Conservation (phyloP, 257 asterid genomes). For the Petunia secreta region DNA sequence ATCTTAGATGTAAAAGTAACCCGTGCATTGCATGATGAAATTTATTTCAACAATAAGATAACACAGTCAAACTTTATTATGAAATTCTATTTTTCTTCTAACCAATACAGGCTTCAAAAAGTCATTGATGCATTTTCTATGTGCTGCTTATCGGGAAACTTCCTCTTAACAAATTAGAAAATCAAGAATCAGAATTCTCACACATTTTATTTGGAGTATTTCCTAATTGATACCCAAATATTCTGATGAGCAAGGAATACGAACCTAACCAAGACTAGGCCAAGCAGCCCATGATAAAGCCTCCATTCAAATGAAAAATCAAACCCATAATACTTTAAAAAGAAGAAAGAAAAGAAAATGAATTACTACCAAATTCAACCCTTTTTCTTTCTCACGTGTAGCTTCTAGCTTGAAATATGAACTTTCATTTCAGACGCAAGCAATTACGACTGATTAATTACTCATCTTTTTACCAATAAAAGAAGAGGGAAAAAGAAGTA, state of each 20-base stretch:
- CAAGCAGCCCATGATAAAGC: constrained; percentile 31
- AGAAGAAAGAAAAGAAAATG: neutral
- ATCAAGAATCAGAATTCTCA: neutral
- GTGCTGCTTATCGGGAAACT: constrained; percentile 10
- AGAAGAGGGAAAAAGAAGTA: neutral
- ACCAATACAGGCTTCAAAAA: constrained; percentile 15
- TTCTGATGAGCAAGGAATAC: neutral
- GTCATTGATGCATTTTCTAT: constrained; percentile 23
- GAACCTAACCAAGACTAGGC: constrained; percentile 20
- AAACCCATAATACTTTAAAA: neutral
- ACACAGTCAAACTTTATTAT: neutral
- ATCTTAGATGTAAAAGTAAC: neutral
- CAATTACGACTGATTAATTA: constrained; percentile 34
- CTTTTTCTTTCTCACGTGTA: constrained; percentile 32
- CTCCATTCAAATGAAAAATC: neutral
- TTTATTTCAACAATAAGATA: neutral
- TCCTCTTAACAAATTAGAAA: constrained; percentile 16
- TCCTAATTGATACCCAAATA: neutral
- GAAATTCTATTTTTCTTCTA: neutral
- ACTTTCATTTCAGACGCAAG: constrained; percentile 33
- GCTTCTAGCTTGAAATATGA: constrained; percentile 22
- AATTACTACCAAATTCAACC: neutral
- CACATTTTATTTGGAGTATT: neutral
- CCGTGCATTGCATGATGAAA: neutral
- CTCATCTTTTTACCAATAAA: neutral